Percentiles rank a stretch among this genome's conserved stretches.
These are phyloP conservation scores for Lachancea kluyveri DNA, from an alignment of 805 yeast species.

Conservation along the genomic window DNA sequence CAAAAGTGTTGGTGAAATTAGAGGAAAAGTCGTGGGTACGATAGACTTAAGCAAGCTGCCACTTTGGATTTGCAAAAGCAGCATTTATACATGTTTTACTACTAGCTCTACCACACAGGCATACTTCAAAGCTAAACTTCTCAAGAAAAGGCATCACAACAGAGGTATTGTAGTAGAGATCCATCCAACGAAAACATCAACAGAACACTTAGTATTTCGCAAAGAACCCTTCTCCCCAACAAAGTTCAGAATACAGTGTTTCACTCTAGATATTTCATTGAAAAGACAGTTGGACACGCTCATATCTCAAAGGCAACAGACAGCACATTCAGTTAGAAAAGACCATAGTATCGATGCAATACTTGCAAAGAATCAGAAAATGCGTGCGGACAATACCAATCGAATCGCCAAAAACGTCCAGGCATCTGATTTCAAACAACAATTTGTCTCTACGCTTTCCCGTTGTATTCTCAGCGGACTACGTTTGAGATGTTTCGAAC, in stretches of 20 bases:
- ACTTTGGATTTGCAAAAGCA: slow-evolving; percentile 19
- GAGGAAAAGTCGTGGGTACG: slow-evolving; percentile 5
- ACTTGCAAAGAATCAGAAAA: slow-evolving; percentile 17
- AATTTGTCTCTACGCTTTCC: slow-evolving; percentile 29
- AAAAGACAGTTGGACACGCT: slow-evolving; percentile 8
- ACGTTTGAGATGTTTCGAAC: slow-evolving; percentile 30
- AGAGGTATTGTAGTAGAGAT: slow-evolving; percentile 21
- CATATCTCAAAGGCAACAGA: neutral
- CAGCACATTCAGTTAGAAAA: neutral
- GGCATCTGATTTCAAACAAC: slow-evolving; percentile 20
- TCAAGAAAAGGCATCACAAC: slow-evolving; percentile 9
- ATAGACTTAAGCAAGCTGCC: slow-evolving; percentile 21
- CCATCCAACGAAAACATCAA: neutral
- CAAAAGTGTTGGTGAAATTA: neutral
- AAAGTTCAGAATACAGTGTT: slow-evolving; percentile 6
- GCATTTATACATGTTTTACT: slow-evolving; percentile 17
- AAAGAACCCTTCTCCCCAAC: neutral
- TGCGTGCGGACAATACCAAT: slow-evolving; percentile 10
- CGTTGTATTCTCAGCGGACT: slow-evolving; percentile 33
- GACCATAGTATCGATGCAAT: slow-evolving; percentile 15
- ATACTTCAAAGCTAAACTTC: slow-evolving; percentile 23
- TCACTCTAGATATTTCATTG: slow-evolving; percentile 4
- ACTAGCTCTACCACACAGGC: slow-evolving; percentile 21
- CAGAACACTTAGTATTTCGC: slow-evolving; percentile 2
- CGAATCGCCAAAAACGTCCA: slow-evolving; percentile 16